phyloP scores from a whole-genome alignment of 2,329 filamentous ascomycete species.

The Fusarium chaquense region DNA sequence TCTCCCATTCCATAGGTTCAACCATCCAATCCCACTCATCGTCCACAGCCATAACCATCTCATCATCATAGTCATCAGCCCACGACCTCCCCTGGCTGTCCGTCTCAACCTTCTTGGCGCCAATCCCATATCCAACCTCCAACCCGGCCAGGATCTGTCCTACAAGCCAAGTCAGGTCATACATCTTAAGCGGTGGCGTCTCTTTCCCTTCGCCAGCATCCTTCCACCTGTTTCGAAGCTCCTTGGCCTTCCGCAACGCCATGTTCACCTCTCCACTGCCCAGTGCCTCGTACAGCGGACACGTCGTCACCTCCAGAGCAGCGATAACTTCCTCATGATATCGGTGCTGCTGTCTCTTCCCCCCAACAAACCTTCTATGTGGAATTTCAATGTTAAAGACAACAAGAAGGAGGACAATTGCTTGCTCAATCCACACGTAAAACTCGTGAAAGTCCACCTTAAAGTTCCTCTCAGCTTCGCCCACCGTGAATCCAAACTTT shows the following conservation, averaged over 20 bases:
- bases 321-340: conserved; percentile 79
- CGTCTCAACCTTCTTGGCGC: conserved; percentile 58
- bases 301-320: conserved; percentile 67
- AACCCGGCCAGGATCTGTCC: conserved; percentile 68
- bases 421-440: conserved; percentile 78
- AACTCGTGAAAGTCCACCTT: conserved; percentile 84
- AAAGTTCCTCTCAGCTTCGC: conserved; percentile 75
- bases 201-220: conserved; percentile 65
- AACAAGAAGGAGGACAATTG: conserved; percentile 73
- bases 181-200: conserved; percentile 63
- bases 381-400: conserved; percentile 70
- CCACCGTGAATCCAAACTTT: conserved; percentile 51
- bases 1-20: conserved; percentile 56
- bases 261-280: conserved; percentile 66
- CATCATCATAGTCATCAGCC: conserved; percentile 18
- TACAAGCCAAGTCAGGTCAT: conserved; percentile 72
- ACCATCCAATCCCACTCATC: conserved; percentile 57
- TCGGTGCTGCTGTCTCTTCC: conserved; percentile 55
- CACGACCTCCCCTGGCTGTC: conserved; percentile 56
- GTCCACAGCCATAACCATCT: conserved; percentile 33
- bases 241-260: conserved; percentile 75
- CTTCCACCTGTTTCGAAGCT: conserved; percentile 79
- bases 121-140: conserved; percentile 67
- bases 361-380: conserved; percentile 26
- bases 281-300: conserved; percentile 68